Base-by-base conservation (phyloP, 108 stramenopile species). In the Aurantiochytrium sp. region DNA sequence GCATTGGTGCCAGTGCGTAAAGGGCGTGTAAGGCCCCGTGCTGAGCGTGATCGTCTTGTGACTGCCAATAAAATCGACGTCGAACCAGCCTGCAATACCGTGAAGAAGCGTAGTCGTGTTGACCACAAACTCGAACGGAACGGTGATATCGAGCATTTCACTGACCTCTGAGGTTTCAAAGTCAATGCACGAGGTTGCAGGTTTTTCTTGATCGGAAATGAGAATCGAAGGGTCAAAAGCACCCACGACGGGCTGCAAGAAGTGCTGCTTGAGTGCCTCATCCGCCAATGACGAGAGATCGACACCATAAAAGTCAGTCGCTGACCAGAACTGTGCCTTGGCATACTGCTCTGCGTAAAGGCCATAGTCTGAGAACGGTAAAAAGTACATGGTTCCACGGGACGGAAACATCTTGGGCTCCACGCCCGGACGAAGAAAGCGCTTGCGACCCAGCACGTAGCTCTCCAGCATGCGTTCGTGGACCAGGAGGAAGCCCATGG, bases 401-500 rank as follows among this genome's bases (percentile, higher is more conserved):
- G 89, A 88, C 14, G 95, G 95, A 23, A 94, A 73, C 93, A 95
- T 93, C 60, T 69, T 64, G 6, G 87, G 87, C 59, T 47, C 44
- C 14, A 94, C 94, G 16, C 91, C 93, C 2, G 91, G 93, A 59
- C 92, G 92, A 23, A 95, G 71, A 60, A 94, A 95, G 21, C 90
- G 73, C 19, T 94, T 91, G 19, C 95, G 89, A 10, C 92, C 95
- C 19, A 53, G 25, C 2, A 95, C 60, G 89, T 93, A 95, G 42
- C 72, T 88, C 93, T 95, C 94, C 5, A 95, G 72, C 95, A 95
- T 95, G 25, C 94, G 92, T 60, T 95, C 95, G 89, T 95, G 95
- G 60, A 95, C 94, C 51, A 95, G 92, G 35, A 95, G 53, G 58
- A 95, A 95, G 47, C 95, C 95, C 51, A 95, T 94, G 47, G 95